phyloP scores from a whole-genome alignment of 192 early-diverging fungal species.

The Pilobolus umbonatus region DNA sequence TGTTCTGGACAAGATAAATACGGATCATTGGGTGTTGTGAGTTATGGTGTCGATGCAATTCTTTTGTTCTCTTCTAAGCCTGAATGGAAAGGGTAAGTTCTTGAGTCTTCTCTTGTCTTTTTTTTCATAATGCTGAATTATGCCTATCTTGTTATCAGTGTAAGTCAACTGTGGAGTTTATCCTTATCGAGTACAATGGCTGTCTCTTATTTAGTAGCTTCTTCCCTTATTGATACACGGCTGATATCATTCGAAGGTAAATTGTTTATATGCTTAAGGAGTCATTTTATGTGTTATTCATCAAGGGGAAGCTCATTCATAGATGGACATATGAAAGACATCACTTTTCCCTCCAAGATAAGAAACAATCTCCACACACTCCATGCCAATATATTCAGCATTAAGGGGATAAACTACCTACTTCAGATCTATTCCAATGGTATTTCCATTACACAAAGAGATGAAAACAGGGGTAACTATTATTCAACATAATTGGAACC shows the following conservation, averaged over 20 bases:
- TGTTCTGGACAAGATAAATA: slow-evolving; percentile 24
- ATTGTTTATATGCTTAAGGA: too few relatives aligned
- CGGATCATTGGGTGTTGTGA: slow-evolving; percentile 6
- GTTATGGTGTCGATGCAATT: not conserved
- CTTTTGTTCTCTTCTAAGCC: not conserved
- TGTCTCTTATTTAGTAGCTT: not conserved
- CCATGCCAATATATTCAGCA: not conserved
- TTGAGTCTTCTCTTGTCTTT: too few relatives aligned
- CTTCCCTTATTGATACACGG: not conserved
- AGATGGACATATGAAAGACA: not conserved
- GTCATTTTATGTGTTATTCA: too few relatives aligned
- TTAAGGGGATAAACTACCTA: not conserved
- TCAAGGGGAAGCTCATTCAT: too few relatives aligned
- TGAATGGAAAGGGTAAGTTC: slow-evolving; percentile 12
- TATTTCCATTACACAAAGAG: not conserved
- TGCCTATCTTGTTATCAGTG: not conserved
- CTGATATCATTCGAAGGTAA: not conserved
- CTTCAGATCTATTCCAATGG: not conserved
- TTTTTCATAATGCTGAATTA: not conserved
- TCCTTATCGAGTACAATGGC: not conserved
- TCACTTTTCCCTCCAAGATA: not conserved
- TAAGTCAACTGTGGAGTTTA: slow-evolving; percentile 5
- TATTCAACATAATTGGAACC: too few relatives aligned
- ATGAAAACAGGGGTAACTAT: not conserved
- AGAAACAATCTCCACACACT: not conserved